Base-by-base conservation (phyloP, 768 basidiomycete genomes). In the Hericium erinaceus region DNA sequence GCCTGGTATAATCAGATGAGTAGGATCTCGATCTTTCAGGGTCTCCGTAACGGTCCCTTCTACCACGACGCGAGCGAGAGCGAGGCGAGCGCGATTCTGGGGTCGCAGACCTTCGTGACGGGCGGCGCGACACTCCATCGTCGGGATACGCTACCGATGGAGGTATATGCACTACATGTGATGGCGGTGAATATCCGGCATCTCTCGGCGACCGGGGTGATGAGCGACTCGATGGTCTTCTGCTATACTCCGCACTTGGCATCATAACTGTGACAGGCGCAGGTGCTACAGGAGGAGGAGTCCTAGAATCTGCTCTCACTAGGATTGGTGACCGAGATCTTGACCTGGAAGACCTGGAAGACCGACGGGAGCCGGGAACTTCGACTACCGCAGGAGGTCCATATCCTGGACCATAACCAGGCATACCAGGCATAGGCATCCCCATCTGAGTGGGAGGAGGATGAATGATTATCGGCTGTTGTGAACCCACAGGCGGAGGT, bases 81-180 rank as follows among this genome's bases (percentile, higher is more conserved):
- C 52, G 57, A 58, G 56, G 56, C 8, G 46, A 33, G 46, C 39
- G 33, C 16, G 46, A 49, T 4, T 52, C 54, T 28, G 33, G 49
- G 6, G 54, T 54, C 13, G 49, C 39, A 52, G 55, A 48, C 2
- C 54, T 60, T 6, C 48, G 7, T 24, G 60, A 60, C 11, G 26
- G 40, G 4, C 38, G 48, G 9, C 40, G 55, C 38, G 59, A 44
- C 18, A 56, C 58, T 11, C 44, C 50, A 3, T n/a, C 16, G 7
- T 46, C 44, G 3, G 44, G 44, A 16, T 46, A 46, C 7, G 20
- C 15, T 9, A 46, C 16, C n/a, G 44, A 46, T 3, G 44, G 44
- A 9, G n/a, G n/a, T n/a, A 46, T 46, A 20, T 46, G 44, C 4
- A 33, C 33, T 33, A 33, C 33, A 10, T 33, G 33, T 33, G 33